Evolutionary conservation across 768 basidiomycete species (phyloP).

Genomic region (Boletus speciosus): DNA sequence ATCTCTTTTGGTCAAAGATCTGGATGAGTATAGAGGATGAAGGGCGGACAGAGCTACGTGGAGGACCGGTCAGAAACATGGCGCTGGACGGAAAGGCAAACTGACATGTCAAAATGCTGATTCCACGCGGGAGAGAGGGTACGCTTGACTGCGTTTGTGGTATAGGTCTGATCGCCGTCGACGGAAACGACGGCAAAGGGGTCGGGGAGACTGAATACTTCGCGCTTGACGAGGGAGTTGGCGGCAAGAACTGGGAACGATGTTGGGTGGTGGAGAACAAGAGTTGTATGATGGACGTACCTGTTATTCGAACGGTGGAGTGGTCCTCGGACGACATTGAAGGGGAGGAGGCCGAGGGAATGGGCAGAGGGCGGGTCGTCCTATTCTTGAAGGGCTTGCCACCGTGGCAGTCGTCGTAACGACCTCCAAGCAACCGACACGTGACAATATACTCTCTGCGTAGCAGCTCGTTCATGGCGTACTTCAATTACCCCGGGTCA

Average conservation of each 20-base stretch:
- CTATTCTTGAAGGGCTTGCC: neutral
- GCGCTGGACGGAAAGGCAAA: conserved; percentile 9
- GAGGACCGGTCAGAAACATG: conserved; percentile 4
- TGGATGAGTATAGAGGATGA: conserved; percentile 78
- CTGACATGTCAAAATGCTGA: conserved; percentile 83
- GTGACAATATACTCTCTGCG: too few relatives aligned
- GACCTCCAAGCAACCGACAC: too few relatives aligned
- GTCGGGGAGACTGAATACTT: conserved; percentile 78
- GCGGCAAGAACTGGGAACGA: conserved; percentile 69
- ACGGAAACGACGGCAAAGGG: conserved; percentile 88
- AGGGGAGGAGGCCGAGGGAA: neutral
- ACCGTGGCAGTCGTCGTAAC: conserved; percentile 3
- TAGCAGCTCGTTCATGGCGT: too few relatives aligned
- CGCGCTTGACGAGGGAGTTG: conserved; percentile 68
- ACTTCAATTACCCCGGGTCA: too few relatives aligned
- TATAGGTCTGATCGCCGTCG: conserved; percentile 78
- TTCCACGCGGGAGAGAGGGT: conserved; percentile 77
- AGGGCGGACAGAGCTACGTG: conserved; percentile 59
- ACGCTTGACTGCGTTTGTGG: conserved; percentile 68
- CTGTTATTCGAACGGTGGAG: conserved; percentile 25
- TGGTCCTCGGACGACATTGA: conserved; percentile 20
- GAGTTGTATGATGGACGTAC: conserved; percentile 1
- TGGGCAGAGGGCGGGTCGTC: neutral
- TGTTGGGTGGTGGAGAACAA: neutral
- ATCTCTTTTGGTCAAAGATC: conserved; percentile 88